phyloP scores from a whole-genome alignment of 306 rosid genomes.

The Mimosa pudica region DNA sequence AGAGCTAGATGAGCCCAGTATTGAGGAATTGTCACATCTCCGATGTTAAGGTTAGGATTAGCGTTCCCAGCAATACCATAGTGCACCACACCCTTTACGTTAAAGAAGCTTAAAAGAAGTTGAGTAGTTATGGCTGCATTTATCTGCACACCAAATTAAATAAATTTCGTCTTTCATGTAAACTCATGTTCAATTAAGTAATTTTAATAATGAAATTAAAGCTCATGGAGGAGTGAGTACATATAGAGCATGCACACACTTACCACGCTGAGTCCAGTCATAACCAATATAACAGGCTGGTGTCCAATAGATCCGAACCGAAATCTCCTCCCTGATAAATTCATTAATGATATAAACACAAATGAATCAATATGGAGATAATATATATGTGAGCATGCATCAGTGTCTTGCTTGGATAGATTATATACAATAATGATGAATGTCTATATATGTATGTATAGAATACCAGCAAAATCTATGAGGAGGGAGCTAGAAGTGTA shows the following conservation, averaged over 20 bases:
- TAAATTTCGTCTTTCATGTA: neutral
- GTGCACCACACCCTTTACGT: slow-evolving; percentile 64
- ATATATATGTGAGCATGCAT: too few relatives aligned
- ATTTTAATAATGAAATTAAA: too few relatives aligned
- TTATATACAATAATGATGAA: too few relatives aligned
- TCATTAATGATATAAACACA: neutral
- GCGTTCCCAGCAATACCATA: slow-evolving; percentile 77
- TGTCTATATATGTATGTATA: neutral
- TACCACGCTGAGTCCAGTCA: slow-evolving; percentile 21
- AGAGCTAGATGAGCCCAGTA: slow-evolving; percentile 61
- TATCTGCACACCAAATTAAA: slow-evolving; percentile 36
- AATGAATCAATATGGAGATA: neutral
- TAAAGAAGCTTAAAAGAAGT: slow-evolving; percentile 55
- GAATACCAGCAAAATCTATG: slow-evolving; percentile 43
- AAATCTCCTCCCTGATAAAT: neutral
- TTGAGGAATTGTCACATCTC: slow-evolving; percentile 60
- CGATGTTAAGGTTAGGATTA: slow-evolving; percentile 57
- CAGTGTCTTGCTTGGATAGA: too few relatives aligned
- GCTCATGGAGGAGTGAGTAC: neutral
- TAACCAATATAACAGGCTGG: neutral
- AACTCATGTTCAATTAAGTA: neutral
- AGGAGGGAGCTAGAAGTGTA: slow-evolving; percentile 14
- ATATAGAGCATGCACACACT: neutral
- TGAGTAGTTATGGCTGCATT: slow-evolving; percentile 69
- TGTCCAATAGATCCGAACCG: neutral